phyloP scores from a whole-genome alignment of 2,329 filamentous ascomycete species.

The Fusarium nematophilum region DNA sequence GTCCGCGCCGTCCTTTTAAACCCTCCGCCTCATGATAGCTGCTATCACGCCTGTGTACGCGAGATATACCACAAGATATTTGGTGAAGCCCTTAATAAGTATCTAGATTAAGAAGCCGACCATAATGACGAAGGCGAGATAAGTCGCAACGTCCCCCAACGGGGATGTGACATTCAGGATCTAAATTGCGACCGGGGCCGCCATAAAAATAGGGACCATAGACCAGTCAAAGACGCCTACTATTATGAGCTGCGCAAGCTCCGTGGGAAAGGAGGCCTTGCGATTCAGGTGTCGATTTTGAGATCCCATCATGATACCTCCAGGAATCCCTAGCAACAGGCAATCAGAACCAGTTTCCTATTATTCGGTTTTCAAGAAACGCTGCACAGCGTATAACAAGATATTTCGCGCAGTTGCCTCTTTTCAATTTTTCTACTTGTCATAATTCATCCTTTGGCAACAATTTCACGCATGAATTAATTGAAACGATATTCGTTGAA shows the following conservation, averaged over 20 bases:
- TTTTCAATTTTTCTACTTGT: no score
- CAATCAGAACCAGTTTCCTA: no score
- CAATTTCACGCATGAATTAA: conserved; percentile 12
- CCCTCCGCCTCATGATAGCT: conserved; percentile 8
- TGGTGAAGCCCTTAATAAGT: conserved; percentile 16
- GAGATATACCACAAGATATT: conserved; percentile 10
- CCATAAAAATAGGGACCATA: conserved; percentile 9
- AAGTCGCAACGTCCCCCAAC: conserved; percentile 19
- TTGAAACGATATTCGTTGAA: conserved; percentile 2
- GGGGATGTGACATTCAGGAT: conserved; percentile 20
- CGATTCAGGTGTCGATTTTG: conserved; percentile 25
- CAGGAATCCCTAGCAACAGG: no score
- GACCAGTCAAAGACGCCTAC: conserved; percentile 16
- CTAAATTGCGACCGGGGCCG: conserved; percentile 25
- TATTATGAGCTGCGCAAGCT: not conserved
- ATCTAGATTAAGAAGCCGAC: conserved; percentile 21
- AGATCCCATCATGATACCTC: conserved; percentile 8
- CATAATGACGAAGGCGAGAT: conserved; percentile 25
- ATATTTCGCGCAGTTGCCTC: no score
- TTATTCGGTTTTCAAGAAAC: no score
- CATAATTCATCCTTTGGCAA: not conserved
- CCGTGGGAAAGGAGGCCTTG: conserved; percentile 8
- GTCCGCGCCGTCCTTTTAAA: not conserved
- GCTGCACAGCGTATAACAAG: no score
- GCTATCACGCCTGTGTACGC: conserved; percentile 21